Evolutionary conservation across 192 early-diverging fungal genomes (phyloP).

Genomic region (Paraglomus brasilianum): DNA sequence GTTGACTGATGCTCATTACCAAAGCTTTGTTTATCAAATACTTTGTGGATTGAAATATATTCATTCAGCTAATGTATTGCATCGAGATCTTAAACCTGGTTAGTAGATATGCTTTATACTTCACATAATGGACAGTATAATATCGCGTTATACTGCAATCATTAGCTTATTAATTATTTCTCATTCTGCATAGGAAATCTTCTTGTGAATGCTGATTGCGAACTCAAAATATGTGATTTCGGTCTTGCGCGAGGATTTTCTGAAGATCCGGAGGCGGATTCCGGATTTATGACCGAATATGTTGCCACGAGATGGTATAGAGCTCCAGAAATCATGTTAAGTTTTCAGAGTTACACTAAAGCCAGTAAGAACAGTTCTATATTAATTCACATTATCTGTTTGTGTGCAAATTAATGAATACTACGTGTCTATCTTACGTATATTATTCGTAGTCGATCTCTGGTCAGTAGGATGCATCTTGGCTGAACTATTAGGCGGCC

Average conservation of each 20-base stretch:
- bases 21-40: slow-evolving; percentile 91
- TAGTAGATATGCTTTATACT: neutral
- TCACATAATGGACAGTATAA: neutral
- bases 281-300: slow-evolving; percentile 91
- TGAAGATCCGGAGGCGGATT: slow-evolving; percentile 59
- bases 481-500: slow-evolving; percentile 81
- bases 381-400: neutral
- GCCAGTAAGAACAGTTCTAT: slow-evolving; percentile 54
- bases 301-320: slow-evolving; percentile 96
- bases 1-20: slow-evolving; percentile 84
- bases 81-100: slow-evolving; percentile 90
- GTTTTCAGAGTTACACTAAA: slow-evolving; percentile 87
- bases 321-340: slow-evolving; percentile 92
- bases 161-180: neutral
- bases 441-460: slow-evolving; percentile 62
- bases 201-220: slow-evolving; percentile 87
- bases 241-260: slow-evolving; percentile 85
- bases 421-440: neutral
- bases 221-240: slow-evolving; percentile 94
- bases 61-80: slow-evolving; percentile 89
- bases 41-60: slow-evolving; percentile 90
- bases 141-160: slow-evolving; percentile 6
- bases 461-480: slow-evolving; percentile 97
- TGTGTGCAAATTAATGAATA: neutral
- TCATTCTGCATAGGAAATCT: slow-evolving; percentile 57